Percentiles rank a stretch among this genome's conserved stretches.
These are phyloP conservation scores for Candida glucosophila DNA, from an alignment of 1,139 yeast genomes.

Conservation along the genomic window DNA sequence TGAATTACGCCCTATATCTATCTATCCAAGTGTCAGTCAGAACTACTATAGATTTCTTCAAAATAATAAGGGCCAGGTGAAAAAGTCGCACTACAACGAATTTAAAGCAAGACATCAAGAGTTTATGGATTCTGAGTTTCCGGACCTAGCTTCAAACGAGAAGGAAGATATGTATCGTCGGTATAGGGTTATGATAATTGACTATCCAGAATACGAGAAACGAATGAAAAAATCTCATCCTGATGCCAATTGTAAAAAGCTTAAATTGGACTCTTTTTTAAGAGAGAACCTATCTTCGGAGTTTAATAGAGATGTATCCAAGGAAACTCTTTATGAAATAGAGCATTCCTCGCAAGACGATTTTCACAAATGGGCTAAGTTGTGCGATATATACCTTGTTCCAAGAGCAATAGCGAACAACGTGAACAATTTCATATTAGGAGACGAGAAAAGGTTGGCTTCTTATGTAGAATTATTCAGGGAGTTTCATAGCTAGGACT, in stretches of 20 bases:
- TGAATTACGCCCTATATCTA: conserved; percentile 1
- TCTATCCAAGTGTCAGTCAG: conserved; percentile 20
- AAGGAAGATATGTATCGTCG: conserved; percentile 16
- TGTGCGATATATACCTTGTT: conserved; percentile 14
- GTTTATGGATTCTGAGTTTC: conserved; percentile 7
- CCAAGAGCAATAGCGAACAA: conserved; percentile 18
- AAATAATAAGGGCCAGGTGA: conserved; percentile 21
- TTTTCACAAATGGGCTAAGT: conserved; percentile 23
- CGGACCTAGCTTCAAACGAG: conserved; percentile 9
- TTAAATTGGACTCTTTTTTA: conserved; percentile 15
- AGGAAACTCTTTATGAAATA: conserved; percentile 1
- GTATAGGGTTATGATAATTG: conserved; percentile 17
- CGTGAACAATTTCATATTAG: conserved; percentile 31
- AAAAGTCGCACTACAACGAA: conserved; percentile 18
- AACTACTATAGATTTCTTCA: conserved; percentile 19
- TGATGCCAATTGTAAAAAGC: conserved; percentile 20
- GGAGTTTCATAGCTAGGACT: not conserved
- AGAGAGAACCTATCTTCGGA: conserved; percentile 1
- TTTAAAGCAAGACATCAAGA: conserved; percentile 14
- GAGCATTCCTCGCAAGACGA: conserved; percentile 1
- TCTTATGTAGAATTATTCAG: conserved; percentile 13
- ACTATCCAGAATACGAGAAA: conserved; percentile 19
- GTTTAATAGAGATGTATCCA: conserved; percentile 1
- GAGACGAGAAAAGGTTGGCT: conserved; percentile 31
- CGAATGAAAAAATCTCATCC: conserved; percentile 11